Percentiles rank a stretch among this genome's conserved stretches.
Evolutionary conservation across 768 basidiomycete species (phyloP).

Genomic region (Psilocybe sp.): DNA sequence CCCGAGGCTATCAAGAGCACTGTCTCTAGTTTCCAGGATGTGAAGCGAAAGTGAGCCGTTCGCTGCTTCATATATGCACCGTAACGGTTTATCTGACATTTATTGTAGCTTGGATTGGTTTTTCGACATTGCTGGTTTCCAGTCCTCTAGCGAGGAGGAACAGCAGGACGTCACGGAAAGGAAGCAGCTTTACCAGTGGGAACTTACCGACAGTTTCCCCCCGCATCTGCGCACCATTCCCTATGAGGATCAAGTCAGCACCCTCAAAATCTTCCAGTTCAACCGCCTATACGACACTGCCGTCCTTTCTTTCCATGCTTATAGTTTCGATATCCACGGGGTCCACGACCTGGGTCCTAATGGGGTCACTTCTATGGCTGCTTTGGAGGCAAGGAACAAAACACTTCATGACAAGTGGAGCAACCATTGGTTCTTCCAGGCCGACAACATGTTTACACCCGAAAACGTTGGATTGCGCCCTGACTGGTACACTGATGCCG

Average conservation of each 20-base stretch:
- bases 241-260: background rate
- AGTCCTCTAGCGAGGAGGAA: conserved; percentile 3
- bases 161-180: background rate
- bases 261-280: conserved; percentile 15
- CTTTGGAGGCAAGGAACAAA: conserved; percentile 15
- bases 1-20: conserved; percentile 5
- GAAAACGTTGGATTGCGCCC: conserved; percentile 25
- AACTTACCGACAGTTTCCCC: conserved; percentile 15
- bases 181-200: conserved; percentile 14
- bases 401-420: conserved; percentile 6
- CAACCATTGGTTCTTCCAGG: background rate
- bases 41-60: conserved; percentile 4
- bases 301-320: conserved; percentile 8
- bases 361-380: conserved; percentile 10
- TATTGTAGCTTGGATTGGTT: conserved; percentile 7
- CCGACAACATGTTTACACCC: conserved; percentile 18
- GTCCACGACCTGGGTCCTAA: conserved; percentile 8
- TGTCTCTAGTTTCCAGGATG: conserved; percentile 5
- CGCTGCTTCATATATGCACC: background rate
- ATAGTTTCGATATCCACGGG: background rate
- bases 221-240: conserved; percentile 19
- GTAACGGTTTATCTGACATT: background rate
- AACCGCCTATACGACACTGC: conserved; percentile 12
- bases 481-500: conserved; percentile 30
- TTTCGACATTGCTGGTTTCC: conserved; percentile 7